Evolutionary conservation across 2,329 filamentous ascomycete genomes (phyloP), one percentile per base, ranked within the genome.

Genomic region (Talaromyces sp.): DNA sequence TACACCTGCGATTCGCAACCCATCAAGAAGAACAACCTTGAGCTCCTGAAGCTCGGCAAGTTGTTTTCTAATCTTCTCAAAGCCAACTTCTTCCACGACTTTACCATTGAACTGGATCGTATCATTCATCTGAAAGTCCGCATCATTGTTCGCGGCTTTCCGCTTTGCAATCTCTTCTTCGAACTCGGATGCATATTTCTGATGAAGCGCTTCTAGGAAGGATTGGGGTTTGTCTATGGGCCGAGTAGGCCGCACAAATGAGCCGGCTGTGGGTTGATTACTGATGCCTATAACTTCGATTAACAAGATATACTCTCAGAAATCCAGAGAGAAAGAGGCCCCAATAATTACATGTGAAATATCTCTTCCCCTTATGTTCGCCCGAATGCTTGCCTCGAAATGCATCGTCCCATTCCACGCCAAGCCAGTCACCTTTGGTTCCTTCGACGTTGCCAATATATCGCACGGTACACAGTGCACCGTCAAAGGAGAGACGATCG

Each of bases 351-450:
- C 94, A 97, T 70, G 84, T 81, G 73, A 98, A 98, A 75, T 97
- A 97, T 67, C 86, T 87, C 67, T 85, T 83, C 66, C 90, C 92
- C 68, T 90, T 88, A 78, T 96, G 88, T 67, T 89, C 88, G 66
- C 95, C 95, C 73, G 94, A 87, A 78, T 99, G 93, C 81, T 97
- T 98, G 67, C 95, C 95, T 72, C 93, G 86, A 43, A 83, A 84
- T 64, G 88, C 82, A 76, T 97, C 91, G 78, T 98, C 94, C 95
- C 95, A 99, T 84, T 99, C 95, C 57, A 98, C 92, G 56, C 95
- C 95, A 39, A 98, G 85, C 93, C 94, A 98, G 68, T 85, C 82
- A 58, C 92, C 91, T 50, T 86, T 83, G 9, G 92, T 93, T 70
- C 90, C 91, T 60, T 86, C 83, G 8, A 98, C 90, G 39, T 85